These are phyloP conservation scores for Pichia thaimueangensis DNA, from an alignment of 805 yeast genomes.

Conservation along the genomic window DNA sequence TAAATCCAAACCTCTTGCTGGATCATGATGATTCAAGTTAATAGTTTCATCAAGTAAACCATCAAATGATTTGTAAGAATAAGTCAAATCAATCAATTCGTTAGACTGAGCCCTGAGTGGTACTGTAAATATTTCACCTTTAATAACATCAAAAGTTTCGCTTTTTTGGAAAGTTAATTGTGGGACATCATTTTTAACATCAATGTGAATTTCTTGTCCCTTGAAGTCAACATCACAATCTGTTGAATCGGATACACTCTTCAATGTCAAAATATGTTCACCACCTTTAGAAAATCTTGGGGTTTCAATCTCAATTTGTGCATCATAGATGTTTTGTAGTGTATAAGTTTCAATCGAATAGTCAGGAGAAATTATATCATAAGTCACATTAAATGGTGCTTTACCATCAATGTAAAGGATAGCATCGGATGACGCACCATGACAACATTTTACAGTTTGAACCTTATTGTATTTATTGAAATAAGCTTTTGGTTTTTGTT, in stretches of 20 bases:
- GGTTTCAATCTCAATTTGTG: slow-evolving; percentile 40
- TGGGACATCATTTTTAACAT: slow-evolving; percentile 68
- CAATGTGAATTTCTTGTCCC: slow-evolving; percentile 56
- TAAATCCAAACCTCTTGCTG: slow-evolving; percentile 28
- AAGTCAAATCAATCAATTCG: slow-evolving; percentile 27
- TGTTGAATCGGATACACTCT: slow-evolving; percentile 65
- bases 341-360: slow-evolving; percentile 37
- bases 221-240: slow-evolving; percentile 71
- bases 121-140: slow-evolving; percentile 52
- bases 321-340: slow-evolving; percentile 34
- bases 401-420: slow-evolving; percentile 68
- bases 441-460: slow-evolving; percentile 23
- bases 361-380: slow-evolving; percentile 58
- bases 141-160: slow-evolving; percentile 39
- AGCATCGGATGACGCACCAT: slow-evolving; percentile 33
- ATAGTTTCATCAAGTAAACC: slow-evolving; percentile 12
- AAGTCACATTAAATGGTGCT: slow-evolving; percentile 67
- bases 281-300: slow-evolving; percentile 64
- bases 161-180: slow-evolving; percentile 30
- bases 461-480: slow-evolving; percentile 23
- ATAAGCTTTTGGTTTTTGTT: slow-evolving; percentile 56
- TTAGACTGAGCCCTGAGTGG: slow-evolving; percentile 43
- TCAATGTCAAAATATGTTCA: slow-evolving; percentile 55
- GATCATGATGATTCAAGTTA: slow-evolving; percentile 15
- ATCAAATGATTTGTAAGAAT: slow-evolving; percentile 24